Evolutionary conservation across 2,329 filamentous ascomycete species (phyloP).

Genomic region (Didymella segeticola): DNA sequence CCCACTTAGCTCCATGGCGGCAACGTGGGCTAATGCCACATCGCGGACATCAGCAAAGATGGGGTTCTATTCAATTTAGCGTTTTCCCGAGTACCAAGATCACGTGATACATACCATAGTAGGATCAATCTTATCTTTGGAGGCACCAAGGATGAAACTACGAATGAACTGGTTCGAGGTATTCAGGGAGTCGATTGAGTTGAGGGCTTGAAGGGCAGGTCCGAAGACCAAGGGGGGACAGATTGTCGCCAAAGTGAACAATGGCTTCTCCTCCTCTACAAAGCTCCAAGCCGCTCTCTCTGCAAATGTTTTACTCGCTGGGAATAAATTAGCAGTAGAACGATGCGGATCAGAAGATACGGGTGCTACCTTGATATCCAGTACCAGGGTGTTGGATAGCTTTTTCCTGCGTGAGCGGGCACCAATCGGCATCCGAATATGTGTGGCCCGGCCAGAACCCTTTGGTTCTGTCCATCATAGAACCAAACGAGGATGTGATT

Average conservation of each 20-base stretch:
- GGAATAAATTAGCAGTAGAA: too few species aligned
- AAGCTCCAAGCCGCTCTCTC: slow-evolving; percentile 58
- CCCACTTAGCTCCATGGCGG: too few species aligned
- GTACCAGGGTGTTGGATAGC: slow-evolving; percentile 48
- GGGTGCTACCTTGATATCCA: slow-evolving; percentile 48
- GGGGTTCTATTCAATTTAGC: too few species aligned
- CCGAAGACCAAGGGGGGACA: slow-evolving; percentile 55
- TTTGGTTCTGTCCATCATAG: slow-evolving; percentile 63
- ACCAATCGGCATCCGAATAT: slow-evolving; percentile 61
- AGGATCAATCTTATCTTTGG: slow-evolving; percentile 55
- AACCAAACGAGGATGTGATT: slow-evolving; percentile 70
- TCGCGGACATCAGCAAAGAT: too few species aligned
- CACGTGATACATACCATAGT: too few species aligned
- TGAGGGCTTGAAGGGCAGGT: slow-evolving; percentile 60
- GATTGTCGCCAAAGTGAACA: slow-evolving; percentile 53
- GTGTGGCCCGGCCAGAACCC: slow-evolving; percentile 52
- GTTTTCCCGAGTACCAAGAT: too few species aligned
- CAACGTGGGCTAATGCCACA: too few species aligned
- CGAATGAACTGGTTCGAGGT: slow-evolving; percentile 62
- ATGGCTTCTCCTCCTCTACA: slow-evolving; percentile 52
- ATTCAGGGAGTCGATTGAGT: slow-evolving; percentile 66
- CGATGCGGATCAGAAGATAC: too few species aligned
- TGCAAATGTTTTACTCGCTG: slow-evolving; percentile 65
- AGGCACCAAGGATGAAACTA: too few species aligned
- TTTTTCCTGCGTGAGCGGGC: slow-evolving; percentile 58